A percentile compares a stretch with the other conserved stretches of the same genome.
Conservation (phyloP, 176 grass and related monocot species). For the Paspalum notatum region DNA sequence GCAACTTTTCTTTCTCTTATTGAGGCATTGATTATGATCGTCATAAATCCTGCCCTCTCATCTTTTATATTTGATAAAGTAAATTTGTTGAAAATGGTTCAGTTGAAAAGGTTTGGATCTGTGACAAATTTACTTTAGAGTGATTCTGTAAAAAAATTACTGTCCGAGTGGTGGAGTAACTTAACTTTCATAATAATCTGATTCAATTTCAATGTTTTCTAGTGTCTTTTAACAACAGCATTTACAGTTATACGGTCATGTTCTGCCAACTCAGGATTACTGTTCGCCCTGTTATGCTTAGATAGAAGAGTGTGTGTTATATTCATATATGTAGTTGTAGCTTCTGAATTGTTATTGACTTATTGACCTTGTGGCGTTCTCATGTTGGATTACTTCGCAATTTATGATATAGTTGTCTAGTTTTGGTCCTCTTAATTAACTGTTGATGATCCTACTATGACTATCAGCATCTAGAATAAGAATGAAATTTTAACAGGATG, state of each 20-base stretch:
- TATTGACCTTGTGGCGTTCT: not conserved
- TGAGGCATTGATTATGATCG: not conserved
- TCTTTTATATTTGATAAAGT: not conserved
- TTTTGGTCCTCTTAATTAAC: too few relatives aligned
- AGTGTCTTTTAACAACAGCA: constrained; percentile 6
- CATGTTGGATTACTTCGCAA: not conserved
- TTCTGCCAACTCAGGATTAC: not conserved
- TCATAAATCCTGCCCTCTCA: not conserved
- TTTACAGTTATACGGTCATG: not conserved
- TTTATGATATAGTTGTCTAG: not conserved
- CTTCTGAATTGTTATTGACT: not conserved
- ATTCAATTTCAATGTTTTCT: not conserved
- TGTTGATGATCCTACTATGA: not conserved
- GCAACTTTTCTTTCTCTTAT: not conserved
- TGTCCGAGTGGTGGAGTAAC: not conserved
- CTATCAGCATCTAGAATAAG: not conserved
- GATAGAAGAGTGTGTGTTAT: not conserved
- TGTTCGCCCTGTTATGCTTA: not conserved
- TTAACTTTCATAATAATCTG: constrained; percentile 3
- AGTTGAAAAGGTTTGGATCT: not conserved
- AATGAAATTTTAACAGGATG: not conserved
- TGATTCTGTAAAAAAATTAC: not conserved
- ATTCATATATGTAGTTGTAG: not conserved
- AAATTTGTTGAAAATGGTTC: constrained; percentile 16
- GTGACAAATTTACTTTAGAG: not conserved